Evolutionary conservation across 2,329 filamentous ascomycete genomes (phyloP).

Genomic region (Pyrenophora teres): DNA sequence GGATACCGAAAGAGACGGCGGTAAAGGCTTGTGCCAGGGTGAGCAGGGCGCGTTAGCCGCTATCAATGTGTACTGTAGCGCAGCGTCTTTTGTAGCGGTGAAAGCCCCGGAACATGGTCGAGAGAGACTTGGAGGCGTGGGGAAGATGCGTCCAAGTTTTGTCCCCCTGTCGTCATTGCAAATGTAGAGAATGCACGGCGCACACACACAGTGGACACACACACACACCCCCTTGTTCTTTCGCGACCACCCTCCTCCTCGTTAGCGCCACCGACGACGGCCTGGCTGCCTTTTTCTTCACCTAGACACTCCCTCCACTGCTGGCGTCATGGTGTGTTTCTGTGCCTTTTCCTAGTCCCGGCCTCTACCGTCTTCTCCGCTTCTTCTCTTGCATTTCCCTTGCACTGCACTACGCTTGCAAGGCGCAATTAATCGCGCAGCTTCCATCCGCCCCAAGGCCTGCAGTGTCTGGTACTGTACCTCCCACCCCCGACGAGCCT

Average conservation of each 20-base stretch:
- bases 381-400: not conserved
- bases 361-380: not conserved
- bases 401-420: not conserved
- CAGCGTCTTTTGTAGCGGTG: constrained; percentile 21
- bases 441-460: not conserved
- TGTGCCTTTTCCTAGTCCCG: constrained; percentile 4
- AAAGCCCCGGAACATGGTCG: not conserved
- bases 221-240: too few species aligned
- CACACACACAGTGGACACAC: too few species aligned
- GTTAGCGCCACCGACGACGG: constrained; percentile 2
- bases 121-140: not conserved
- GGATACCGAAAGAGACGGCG: too few species aligned
- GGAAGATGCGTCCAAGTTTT: constrained; percentile 1
- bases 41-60: constrained; percentile 8
- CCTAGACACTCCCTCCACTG: constrained; percentile 2
- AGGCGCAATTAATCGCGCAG: too few species aligned
- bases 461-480: constrained; percentile 5
- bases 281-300: not conserved
- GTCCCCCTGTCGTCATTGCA: constrained; percentile 21
- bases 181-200: too few species aligned
- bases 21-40: too few species aligned
- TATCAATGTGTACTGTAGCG: constrained; percentile 7
- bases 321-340: not conserved
- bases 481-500: constrained; percentile 1
- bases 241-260: constrained; percentile 1